Evolutionary conservation across 441 rosid genomes (phyloP), one percentile per base, ranked within the genome.

Genomic region (Viola pubescens): DNA sequence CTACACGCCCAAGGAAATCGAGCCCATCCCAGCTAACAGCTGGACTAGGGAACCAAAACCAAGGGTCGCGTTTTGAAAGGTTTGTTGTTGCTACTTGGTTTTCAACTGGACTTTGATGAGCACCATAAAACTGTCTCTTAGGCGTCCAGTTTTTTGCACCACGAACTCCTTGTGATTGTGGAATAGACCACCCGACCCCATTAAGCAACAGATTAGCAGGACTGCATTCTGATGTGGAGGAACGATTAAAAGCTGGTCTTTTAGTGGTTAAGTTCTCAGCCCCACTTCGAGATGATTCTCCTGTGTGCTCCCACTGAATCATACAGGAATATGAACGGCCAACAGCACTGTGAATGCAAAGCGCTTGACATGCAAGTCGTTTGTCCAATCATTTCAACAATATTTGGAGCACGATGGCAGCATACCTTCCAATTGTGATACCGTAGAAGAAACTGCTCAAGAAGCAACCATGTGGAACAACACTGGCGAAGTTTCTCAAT

Each of bases 1-100:
- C 95, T 65, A 83, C 73, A 58, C 89, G 96, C 56, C 84, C 95
- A 67, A 81, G 77, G 63, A 75, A 79, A 57, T 88, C 96, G 59
- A 83, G 87, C 52, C 88, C 94, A 73, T 88, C 95, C 98, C 94
- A 91, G 74, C 80, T 71, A 65, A 77, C 73, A 65, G 86, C 89
- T 67, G 96, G 89, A 80, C 84, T 87, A 61, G 96, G 96, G 75
- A 85, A 87, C 96, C 96, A 91, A 67, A 84, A 87, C 96, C 95
- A 91, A 39, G 94, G 94, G 70, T 91, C 96, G 61, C 52, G 73
- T 41, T 64, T 81, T 64, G 76, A 61, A 76, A 74, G 71, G 67
- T 76, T 80, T 70, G 87, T 67, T 37, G 70, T 71, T 50, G 71
- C 70, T 68, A 70, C 64, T 51, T 69, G 73, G 56, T 65, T 79